phyloP scores from a whole-genome alignment of 768 basidiomycete species.

The Lentinus tigrinus region DNA sequence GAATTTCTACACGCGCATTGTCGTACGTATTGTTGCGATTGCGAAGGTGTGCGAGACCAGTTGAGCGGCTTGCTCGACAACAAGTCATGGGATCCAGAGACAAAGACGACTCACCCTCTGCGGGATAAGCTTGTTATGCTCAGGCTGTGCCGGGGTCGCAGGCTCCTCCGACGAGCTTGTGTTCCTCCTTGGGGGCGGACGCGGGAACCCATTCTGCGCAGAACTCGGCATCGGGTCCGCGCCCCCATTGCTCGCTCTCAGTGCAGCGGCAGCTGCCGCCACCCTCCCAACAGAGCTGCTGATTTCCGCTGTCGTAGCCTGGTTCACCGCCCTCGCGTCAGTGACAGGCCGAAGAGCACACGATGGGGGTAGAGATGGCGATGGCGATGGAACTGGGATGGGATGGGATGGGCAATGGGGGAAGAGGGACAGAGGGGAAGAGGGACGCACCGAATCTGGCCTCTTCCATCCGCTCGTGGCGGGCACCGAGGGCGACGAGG shows the following conservation, averaged over 20 bases:
- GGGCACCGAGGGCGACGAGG: conserved; percentile 1
- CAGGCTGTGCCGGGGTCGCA: background rate
- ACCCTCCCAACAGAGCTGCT: conserved; percentile 49
- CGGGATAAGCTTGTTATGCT: conserved; percentile 18
- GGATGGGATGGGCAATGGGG: background rate
- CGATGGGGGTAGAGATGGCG: background rate
- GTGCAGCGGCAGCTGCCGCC: conserved; percentile 53
- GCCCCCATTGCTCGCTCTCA: conserved; percentile 20
- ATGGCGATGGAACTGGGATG: background rate
- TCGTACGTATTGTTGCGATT: background rate
- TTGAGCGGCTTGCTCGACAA: too few relatives aligned
- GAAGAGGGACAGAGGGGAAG: background rate
- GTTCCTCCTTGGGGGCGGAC: conserved; percentile 24
- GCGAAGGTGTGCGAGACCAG: background rate
- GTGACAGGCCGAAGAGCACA: too few relatives aligned
- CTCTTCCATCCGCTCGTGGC: conserved; percentile 15
- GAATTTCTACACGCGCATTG: conserved; percentile 43
- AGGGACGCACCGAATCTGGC: conserved; percentile 33
- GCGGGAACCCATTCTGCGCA: conserved; percentile 20
- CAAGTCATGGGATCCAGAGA: too few relatives aligned
- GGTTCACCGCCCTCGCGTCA: background rate
- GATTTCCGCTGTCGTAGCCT: conserved; percentile 35
- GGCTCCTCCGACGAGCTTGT: conserved; percentile 20
- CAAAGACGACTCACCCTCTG: conserved; percentile 18
- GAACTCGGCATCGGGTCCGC: conserved; percentile 2